These are phyloP conservation scores for Keithomyces neogunnii DNA, from an alignment of 2,329 filamentous ascomycete genomes.

Conservation along the genomic window DNA sequence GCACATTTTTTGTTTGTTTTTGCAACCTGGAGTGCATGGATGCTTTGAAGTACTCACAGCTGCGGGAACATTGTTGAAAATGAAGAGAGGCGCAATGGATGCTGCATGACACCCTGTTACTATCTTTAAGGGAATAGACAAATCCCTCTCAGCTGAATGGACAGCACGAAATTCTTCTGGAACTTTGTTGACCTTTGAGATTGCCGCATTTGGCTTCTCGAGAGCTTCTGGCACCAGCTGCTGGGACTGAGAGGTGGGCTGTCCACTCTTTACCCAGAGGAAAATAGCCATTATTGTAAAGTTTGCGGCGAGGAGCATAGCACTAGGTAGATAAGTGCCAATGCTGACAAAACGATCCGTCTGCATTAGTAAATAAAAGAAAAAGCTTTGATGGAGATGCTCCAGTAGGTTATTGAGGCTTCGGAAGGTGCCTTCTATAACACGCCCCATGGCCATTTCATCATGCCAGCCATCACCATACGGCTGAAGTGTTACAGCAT, in stretches of 20 bases:
- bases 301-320: conserved; percentile 92
- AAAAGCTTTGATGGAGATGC: conserved; percentile 97
- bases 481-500: conserved; percentile 87
- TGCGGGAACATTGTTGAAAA: conserved; percentile 70
- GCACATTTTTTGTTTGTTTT: neutral
- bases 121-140: conserved; percentile 65
- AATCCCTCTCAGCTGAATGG: conserved; percentile 47
- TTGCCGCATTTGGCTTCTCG: conserved; percentile 15
- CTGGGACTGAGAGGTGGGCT: conserved; percentile 15
- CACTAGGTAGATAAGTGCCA: conserved; percentile 90
- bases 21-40: neutral
- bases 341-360: conserved; percentile 93
- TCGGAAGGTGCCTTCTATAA: conserved; percentile 83
- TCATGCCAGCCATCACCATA: conserved; percentile 92
- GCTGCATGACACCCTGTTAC: conserved; percentile 67
- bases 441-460: conserved; percentile 88
- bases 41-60: conserved; percentile 41
- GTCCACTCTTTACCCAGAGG: conserved; percentile 86
- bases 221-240: neutral
- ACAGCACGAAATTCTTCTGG: neutral
- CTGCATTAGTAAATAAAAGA: conserved; percentile 95
- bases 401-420: conserved; percentile 95
- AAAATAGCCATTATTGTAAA: conserved; percentile 94
- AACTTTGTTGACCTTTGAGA: conserved; percentile 16
- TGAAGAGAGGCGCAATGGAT: conserved; percentile 70